Conservation (phyloP, 2,329 filamentous ascomycete species). For the Colletotrichum limetticola region DNA sequence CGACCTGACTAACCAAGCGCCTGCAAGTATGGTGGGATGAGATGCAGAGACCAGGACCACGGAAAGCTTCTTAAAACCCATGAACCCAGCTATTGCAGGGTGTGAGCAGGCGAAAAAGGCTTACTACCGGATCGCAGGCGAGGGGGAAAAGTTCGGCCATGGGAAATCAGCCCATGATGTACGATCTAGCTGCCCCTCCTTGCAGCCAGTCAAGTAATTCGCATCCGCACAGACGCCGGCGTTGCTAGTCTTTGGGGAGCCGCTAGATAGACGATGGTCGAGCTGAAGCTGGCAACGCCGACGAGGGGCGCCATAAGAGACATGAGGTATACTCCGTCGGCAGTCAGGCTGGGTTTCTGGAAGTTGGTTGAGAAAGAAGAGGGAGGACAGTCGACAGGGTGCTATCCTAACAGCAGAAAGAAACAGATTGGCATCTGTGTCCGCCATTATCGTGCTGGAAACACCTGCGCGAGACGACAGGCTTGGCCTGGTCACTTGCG, state of each 20-base stretch:
- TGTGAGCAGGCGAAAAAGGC: constrained; percentile 1
- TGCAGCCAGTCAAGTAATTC: neutral
- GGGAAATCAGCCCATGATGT: neutral
- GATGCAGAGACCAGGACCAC: constrained; percentile 27
- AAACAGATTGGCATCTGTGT: constrained; percentile 24
- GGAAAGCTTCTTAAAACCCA: constrained; percentile 34
- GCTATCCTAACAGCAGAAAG: neutral
- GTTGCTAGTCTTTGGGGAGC: neutral
- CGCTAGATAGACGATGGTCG: neutral
- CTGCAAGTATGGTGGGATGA: constrained; percentile 31
- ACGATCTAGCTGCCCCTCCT: neutral
- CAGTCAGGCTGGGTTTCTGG: neutral
- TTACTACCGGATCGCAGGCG: constrained; percentile 3
- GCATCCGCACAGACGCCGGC: constrained; percentile 2
- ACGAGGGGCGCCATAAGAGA: neutral
- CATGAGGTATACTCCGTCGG: neutral
- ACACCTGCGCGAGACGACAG: constrained; percentile 26
- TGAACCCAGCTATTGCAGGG: constrained; percentile 26
- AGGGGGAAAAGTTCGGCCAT: constrained; percentile 1
- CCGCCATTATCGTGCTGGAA: constrained; percentile 24
- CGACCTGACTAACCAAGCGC: constrained; percentile 20
- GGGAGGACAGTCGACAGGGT: neutral
- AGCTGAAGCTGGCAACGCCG: neutral
- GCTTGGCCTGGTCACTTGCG: constrained; percentile 27
- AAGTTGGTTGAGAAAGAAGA: neutral